These are phyloP conservation scores for Tetrapisispora phaffii DNA, from an alignment of 805 yeast species.

Conservation along the genomic window DNA sequence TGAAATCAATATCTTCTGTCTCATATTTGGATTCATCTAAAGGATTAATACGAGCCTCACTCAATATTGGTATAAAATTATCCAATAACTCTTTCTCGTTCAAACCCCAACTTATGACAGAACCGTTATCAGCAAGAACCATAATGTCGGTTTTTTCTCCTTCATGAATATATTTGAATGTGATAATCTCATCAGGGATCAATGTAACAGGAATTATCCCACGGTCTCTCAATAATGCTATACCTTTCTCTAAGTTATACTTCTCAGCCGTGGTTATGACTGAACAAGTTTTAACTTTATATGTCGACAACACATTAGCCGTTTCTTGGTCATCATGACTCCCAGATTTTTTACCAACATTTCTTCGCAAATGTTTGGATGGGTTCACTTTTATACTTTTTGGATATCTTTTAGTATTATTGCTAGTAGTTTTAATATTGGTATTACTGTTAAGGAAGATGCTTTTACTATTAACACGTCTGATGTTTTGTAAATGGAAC, in stretches of 20 bases:
- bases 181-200: constrained; percentile 63
- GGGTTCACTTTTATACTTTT: constrained; percentile 10
- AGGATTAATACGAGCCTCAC: constrained; percentile 38
- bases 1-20: constrained; percentile 79
- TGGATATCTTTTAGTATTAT: constrained; percentile 2
- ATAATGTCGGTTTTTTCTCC: constrained; percentile 45
- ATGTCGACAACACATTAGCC: background rate
- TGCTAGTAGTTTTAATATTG: background rate
- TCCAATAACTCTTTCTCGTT: constrained; percentile 42
- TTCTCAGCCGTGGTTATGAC: constrained; percentile 65
- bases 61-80: constrained; percentile 44
- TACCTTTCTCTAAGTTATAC: constrained; percentile 46
- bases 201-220: constrained; percentile 34
- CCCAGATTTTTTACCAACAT: constrained; percentile 9
- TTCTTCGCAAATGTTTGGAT: constrained; percentile 13
- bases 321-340: background rate
- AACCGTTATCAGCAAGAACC: constrained; percentile 58
- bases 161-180: constrained; percentile 35
- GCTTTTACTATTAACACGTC: too few species aligned
- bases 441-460: background rate
- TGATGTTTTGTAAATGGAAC: too few species aligned
- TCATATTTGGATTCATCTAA: constrained; percentile 40
- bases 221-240: constrained; percentile 21
- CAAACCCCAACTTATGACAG: constrained; percentile 78
- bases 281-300: constrained; percentile 40